Base-by-base conservation (phyloP, 1,139 yeast species). In the Yamadazyma pseudoaaseri region DNA sequence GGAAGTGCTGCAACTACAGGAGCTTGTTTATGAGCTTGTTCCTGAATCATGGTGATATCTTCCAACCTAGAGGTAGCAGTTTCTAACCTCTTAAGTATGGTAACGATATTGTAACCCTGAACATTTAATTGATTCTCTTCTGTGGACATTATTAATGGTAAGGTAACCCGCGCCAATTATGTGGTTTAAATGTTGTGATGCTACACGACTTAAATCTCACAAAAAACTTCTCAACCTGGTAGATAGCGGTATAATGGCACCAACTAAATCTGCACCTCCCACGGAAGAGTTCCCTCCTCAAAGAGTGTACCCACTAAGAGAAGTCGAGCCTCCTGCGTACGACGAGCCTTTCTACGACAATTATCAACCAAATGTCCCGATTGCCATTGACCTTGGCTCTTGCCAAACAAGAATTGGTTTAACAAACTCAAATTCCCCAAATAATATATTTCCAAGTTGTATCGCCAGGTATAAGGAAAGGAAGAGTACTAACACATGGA, bases 41-140 rank as follows among this genome's bases (percentile, higher is more conserved):
- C 86, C 55, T 86, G 96, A 55, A 76, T 81, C 38, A 85, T 75
- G 16, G 95, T 85, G 37, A 89, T 79, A 58, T 89, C 96, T 53
- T 89, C 97, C 51, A 89, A 76, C 34, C 97, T 77, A 10, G 96
- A 83, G 10, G 97, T 87, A 26, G 97, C 97, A 12, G 95, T 92
- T 60, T 89, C 97, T 50, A 89, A 74, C 45, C 96, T 65, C 53
- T 86, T 86, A 62, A 86, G 75, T 38, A 86, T 73, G 39, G 94
- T 86, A 29, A 84, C 86, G 42, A 86, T 72, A 56, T 85, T 86
- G 65, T 82, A 85, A 15, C 94, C 92, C 51, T 83, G 92, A 28
- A 81, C 76, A 48, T 77, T 76, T 55, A 76, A 74, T 52, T 70
- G 75, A 42, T 59, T 65, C 49, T 76, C 77, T 50, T 79, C 83